These are phyloP conservation scores for Linum usitatissimum DNA, from an alignment of 345 rosid species.

Conservation along the genomic window DNA sequence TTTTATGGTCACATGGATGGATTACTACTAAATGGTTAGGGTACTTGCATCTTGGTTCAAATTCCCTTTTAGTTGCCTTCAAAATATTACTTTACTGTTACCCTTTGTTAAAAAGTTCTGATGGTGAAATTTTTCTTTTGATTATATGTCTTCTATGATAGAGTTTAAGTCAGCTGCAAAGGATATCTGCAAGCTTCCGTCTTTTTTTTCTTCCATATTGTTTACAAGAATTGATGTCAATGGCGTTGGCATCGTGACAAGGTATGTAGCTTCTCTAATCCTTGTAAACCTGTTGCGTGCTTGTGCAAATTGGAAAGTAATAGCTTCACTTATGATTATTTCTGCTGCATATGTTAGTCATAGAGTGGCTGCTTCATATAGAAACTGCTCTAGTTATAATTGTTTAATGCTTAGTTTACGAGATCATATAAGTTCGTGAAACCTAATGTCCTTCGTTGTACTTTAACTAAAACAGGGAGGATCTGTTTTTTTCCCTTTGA, in stretches of 20 bases:
- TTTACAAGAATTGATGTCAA: neutral
- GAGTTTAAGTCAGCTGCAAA: neutral
- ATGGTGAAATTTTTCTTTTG: neutral
- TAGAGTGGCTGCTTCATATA: no score
- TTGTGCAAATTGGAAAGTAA: neutral
- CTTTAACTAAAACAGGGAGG: no score
- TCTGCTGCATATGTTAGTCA: no score
- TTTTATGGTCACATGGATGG: constrained; percentile 41
- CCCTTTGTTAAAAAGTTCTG: neutral
- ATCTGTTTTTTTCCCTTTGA: no score
- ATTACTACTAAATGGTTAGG: neutral
- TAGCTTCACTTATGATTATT: no score
- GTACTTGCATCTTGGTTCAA: no score
- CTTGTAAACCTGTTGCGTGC: neutral
- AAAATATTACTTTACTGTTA: no score
- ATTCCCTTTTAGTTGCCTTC: no score
- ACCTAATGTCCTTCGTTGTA: no score
- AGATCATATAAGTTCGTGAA: no score
- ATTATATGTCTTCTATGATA: neutral
- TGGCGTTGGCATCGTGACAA: neutral
- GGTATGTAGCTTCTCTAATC: neutral
- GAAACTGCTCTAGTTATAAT: no score
- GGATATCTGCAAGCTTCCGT: constrained; percentile 5
- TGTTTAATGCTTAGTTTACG: no score
- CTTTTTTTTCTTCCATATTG: neutral